phyloP scores from a whole-genome alignment of 1,284 basidiomycete genomes.

The Mycena sp. region DNA sequence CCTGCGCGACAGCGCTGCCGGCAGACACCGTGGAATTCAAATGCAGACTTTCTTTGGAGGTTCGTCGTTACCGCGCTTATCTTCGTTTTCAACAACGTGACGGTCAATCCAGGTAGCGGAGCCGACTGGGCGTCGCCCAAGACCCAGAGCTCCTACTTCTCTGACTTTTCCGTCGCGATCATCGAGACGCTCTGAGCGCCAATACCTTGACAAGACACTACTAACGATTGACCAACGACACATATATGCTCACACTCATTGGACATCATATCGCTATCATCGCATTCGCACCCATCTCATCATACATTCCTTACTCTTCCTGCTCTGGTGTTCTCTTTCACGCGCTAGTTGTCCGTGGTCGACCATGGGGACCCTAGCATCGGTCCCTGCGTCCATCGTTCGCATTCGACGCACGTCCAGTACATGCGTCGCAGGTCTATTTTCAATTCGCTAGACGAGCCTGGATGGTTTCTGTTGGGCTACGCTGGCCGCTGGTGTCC shows the following conservation, averaged over 20 bases:
- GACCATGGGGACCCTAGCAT: constrained; percentile 3
- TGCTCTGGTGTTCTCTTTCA: neutral
- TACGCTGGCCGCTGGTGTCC: too few species aligned
- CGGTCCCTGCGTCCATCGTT: neutral
- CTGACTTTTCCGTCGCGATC: constrained; percentile 72
- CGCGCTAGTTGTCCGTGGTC: constrained; percentile 13
- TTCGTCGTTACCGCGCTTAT: neutral
- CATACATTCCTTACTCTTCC: constrained; percentile 1
- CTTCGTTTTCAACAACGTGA: constrained; percentile 11
- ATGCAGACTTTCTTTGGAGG: constrained; percentile 75
- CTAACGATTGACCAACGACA: constrained; percentile 3
- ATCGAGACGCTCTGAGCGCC: constrained; percentile 55
- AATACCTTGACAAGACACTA: neutral
- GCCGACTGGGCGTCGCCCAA: constrained; percentile 62
- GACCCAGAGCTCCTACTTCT: constrained; percentile 67
- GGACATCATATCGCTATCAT: neutral
- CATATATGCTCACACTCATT: constrained; percentile 9
- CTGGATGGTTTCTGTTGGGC: constrained; percentile 18
- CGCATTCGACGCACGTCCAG: constrained; percentile 5
- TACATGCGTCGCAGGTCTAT: neutral
- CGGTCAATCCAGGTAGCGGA: constrained; percentile 44
- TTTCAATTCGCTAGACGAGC: constrained; percentile 12
- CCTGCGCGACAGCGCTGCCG: constrained; percentile 53
- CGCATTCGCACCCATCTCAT: neutral
- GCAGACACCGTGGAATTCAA: constrained; percentile 66